Base-by-base conservation (phyloP, 257 asterid species). In the Solanum tacnaense region DNA sequence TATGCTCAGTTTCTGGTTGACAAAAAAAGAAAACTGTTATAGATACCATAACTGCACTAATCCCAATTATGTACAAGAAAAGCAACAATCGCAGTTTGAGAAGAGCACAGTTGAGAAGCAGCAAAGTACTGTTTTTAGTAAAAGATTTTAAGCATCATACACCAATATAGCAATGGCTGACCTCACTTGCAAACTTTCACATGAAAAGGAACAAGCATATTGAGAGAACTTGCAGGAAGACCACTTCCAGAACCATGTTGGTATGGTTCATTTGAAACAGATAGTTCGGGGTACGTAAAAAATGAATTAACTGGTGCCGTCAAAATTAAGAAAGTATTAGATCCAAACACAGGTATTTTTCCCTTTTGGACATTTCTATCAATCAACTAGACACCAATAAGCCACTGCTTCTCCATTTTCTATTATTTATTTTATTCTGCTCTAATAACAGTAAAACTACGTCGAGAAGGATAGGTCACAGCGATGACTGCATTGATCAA, bases 1-100 rank as follows among this genome's bases (percentile, higher is more conserved):
- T 92, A 97, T 97, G 96, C 99, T 97, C 92, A 97, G 94, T 93
- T 97, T 97, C 99, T 97, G 94, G 60, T 90, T 86, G 60, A 86
- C 71, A 86, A 39, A 70, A 91, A 88, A 91, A 18, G 70, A 38
- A 0, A 82, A 31, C 31, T 20, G 44, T 82, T 82, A 49, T 18
- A 18, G 41, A 82, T 49, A 82, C 31, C 70, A 31, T 18, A 18
- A 82, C 44, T 31, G 44, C 86, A 49, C 25, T 29, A 49, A 5
- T 49, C 71, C 29, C 86, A 82, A 20, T 18, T 82, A 31, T 31
- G 7, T 49, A 49, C 86, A 82, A 49, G 44, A 82, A 49, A 81
- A 81, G 18, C 41, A 81, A 81, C 15, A 29, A 81, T 29, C 65
- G 6, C 68, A 81, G 29, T 27, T 46, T 29, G 68, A 56, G 67